Base-by-base conservation (phyloP, 305 asterid species). In the Euphrasia arctica region DNA sequence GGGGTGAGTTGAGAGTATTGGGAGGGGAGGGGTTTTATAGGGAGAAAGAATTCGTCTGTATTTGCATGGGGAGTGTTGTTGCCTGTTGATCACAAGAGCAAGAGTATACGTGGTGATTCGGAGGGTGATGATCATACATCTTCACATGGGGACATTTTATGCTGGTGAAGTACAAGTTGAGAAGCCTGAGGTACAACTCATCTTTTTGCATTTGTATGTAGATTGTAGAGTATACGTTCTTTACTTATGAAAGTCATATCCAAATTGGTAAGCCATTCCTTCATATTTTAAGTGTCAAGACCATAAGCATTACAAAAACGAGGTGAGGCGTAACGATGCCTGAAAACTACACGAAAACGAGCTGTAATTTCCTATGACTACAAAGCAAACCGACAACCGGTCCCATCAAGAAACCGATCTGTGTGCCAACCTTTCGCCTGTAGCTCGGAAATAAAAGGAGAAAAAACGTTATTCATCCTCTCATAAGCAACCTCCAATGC, bases 391-490 rank as follows among this genome's bases (percentile, higher is more conserved):
- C 97, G 95, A 62, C 81, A 75, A 63, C 99, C 92, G 3, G 91
- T 88, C 47, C 96, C 97, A 71, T 90, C 97, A 64, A 93, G 92
- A 79, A 93, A 93, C 12, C 86, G 96, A 67, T 93, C 97, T 1
- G 97, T 90, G 64, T 90, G 97, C 97, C 97, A 90, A 15, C 97
- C 99, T 85, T 84, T 90, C 6, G 84, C 82, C 66, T 79, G 89
- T 74, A 93, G 82, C 80, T 80, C 85, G 0, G 85, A 78, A 4
- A 90, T 71, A 63, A 90, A 93, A 3, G 86, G 81, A 12, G 70
- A 67, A 58, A 88, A 88, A 27, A 73, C 83, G 54, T 4, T 5
- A 34, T 67, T 76, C 99, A 90, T 93, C 70, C 79, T 85, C 66
- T 69, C 84, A 47, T 88, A 90, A 28, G 86, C 95, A 75, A 80